Evolutionary conservation across 2,329 filamentous ascomycete genomes (phyloP), one percentile per base, ranked within the genome.

Genomic region (Stemphylium vesicarium): DNA sequence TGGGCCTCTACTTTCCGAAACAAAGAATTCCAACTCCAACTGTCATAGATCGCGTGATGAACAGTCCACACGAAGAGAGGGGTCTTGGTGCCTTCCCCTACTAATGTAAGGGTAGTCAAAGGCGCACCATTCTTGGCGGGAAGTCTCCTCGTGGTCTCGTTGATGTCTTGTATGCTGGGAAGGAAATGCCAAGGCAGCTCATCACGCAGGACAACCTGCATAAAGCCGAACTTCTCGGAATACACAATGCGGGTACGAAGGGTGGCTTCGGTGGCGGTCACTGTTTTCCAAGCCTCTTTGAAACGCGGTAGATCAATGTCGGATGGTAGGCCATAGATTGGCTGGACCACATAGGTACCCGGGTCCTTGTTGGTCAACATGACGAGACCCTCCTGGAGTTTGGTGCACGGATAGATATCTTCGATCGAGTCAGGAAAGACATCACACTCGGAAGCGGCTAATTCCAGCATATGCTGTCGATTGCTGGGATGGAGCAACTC

Each of bases 201-300:
- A 20, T 69, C 65, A 20, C 60, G 61, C 13, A 73, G 38, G 1
- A 73, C 71, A n/a, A 72, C 66, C 43, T 75, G 72, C 3, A 75
- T 12, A 46, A 72, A 74, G 11, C 71, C 72, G 40, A 56, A 62
- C n/a, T 65, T 49, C 16, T 72, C 69, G 6, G 64, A 67, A 32
- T 69, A 68, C 4, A 74, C 59, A 24, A 75, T 65, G 4, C 81
- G 75, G 20, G 81, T 83, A 16, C 81, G 75, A 7, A 84, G 68
- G 29, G 82, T 80, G 18, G 78, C 75, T 38, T 80, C 71, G 24
- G 76, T 70, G 3, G 73, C 64, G 13, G 80, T 75, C 15, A 79
- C 75, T 4, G 68, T 67, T 45, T 80, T 73, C 80, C 81, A 84
- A 1, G 80, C 76, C 10, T 70, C 53, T 53, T 78, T 77, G 67